Evolutionary conservation across 345 rosid genomes (phyloP).

Genomic region (Aquilaria sinensis): DNA sequence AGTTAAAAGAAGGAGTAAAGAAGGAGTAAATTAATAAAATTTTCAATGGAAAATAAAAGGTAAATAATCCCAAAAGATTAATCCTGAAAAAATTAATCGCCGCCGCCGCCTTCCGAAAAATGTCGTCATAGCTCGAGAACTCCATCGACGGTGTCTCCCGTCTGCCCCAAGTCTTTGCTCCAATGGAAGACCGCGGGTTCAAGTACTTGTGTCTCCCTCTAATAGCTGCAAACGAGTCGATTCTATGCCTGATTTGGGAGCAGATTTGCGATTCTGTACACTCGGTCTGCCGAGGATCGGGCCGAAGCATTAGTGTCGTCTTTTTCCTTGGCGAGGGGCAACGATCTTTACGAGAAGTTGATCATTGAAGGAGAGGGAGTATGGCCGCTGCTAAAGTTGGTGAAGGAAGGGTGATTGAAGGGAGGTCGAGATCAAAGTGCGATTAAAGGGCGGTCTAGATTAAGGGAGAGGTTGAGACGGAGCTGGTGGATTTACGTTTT

Average conservation of each 20-base stretch:
- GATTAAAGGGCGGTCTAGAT: no score
- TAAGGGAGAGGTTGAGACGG: no score
- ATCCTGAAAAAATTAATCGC: slow-evolving; percentile 21
- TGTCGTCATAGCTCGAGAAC: slow-evolving; percentile 69
- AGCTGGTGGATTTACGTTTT: no score
- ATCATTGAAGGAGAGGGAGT: slow-evolving; percentile 91
- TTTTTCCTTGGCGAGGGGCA: slow-evolving; percentile 77
- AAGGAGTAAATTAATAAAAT: no score
- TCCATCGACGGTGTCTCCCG: slow-evolving; percentile 94
- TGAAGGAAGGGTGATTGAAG: slow-evolving; percentile 72
- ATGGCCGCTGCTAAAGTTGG: slow-evolving; percentile 56
- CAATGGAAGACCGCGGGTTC: slow-evolving; percentile 60
- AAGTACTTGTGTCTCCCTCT: slow-evolving; percentile 87
- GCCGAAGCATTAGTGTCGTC: slow-evolving; percentile 83
- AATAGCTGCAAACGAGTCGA: slow-evolving; percentile 93
- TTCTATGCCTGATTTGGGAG: slow-evolving; percentile 83
- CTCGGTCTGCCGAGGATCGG: slow-evolving; percentile 55
- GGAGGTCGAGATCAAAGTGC: slow-evolving; percentile 16
- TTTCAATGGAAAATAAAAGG: no score
- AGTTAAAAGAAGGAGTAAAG: no score
- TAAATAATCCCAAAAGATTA: no score
- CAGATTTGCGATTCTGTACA: slow-evolving; percentile 73
- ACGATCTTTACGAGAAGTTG: slow-evolving; percentile 74
- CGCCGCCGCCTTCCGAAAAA: slow-evolving; percentile 77
- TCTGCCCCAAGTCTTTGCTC: slow-evolving; percentile 83